These are phyloP conservation scores for Aspergillus eucalypticola DNA, from an alignment of 2,329 filamentous ascomycete genomes.

Conservation along the genomic window DNA sequence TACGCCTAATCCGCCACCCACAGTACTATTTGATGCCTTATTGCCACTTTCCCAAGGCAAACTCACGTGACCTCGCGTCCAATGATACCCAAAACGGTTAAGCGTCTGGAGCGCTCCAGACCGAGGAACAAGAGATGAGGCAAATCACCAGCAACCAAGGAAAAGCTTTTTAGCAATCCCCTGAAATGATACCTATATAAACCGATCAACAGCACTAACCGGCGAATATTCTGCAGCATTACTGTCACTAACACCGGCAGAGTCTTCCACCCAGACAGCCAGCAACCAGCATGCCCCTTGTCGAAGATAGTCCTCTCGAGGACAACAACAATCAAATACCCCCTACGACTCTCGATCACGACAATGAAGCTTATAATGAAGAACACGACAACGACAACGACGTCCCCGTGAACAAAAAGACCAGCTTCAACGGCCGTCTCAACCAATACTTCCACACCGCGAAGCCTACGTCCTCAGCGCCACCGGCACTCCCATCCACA, in stretches of 20 bases:
- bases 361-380: neutral
- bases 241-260: neutral
- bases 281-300: slow-evolving; percentile 5
- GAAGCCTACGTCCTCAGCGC: slow-evolving; percentile 4
- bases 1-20: neutral
- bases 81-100: neutral
- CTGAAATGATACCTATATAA: slow-evolving; percentile 1
- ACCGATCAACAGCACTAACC: neutral
- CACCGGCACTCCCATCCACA: neutral
- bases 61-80: neutral
- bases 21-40: neutral
- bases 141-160: neutral
- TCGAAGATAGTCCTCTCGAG: neutral
- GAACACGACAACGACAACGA: slow-evolving; percentile 18
- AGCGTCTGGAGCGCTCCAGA: neutral
- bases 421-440: slow-evolving; percentile 40
- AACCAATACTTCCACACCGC: slow-evolving; percentile 35
- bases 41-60: neutral
- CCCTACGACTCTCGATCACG: neutral
- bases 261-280: neutral
- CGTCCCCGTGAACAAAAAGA: slow-evolving; percentile 35
- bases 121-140: neutral
- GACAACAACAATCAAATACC: neutral
- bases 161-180: neutral
- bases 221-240: neutral